Conservation (phyloP, 2,329 filamentous ascomycete genomes). For the Achaetomium macrosporum region DNA sequence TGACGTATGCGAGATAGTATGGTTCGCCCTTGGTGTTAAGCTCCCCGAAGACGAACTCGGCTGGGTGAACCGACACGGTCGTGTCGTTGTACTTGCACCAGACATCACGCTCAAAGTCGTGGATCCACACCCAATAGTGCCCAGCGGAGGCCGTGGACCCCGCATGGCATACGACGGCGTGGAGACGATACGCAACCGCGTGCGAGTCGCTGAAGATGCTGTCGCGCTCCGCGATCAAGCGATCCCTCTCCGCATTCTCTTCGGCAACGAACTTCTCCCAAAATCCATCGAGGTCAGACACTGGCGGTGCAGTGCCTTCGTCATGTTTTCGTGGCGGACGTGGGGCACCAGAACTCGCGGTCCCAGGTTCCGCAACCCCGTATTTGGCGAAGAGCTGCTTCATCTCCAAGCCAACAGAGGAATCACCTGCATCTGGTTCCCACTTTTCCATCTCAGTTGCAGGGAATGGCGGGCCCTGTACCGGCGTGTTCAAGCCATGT, state of each 20-base stretch:
- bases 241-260: conserved; percentile 20
- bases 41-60: conserved; percentile 66
- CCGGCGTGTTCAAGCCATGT: not conserved
- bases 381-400: conserved; percentile 8
- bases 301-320: not conserved
- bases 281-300: conserved; percentile 36
- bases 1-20: conserved; percentile 34
- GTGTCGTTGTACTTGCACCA: conserved; percentile 97
- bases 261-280: conserved; percentile 31
- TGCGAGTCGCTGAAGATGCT: conserved; percentile 58
- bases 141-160: conserved; percentile 62
- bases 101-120: conserved; percentile 71
- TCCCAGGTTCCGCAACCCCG: not conserved
- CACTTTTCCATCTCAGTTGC: no score
- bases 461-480: not conserved
- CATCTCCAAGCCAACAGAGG: not conserved
- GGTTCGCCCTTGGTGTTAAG: conserved; percentile 67
- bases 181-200: conserved; percentile 70
- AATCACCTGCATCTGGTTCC: not conserved
- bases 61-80: conserved; percentile 62
- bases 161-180: conserved; percentile 89
- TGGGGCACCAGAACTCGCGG: not conserved
- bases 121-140: conserved; percentile 97
- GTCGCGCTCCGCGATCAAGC: conserved; percentile 32
- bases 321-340: not conserved